A percentile compares a stretch with the other conserved stretches of the same genome.
Evolutionary conservation across 1,139 yeast species (phyloP).

Genomic region (Taphrina deformans): DNA sequence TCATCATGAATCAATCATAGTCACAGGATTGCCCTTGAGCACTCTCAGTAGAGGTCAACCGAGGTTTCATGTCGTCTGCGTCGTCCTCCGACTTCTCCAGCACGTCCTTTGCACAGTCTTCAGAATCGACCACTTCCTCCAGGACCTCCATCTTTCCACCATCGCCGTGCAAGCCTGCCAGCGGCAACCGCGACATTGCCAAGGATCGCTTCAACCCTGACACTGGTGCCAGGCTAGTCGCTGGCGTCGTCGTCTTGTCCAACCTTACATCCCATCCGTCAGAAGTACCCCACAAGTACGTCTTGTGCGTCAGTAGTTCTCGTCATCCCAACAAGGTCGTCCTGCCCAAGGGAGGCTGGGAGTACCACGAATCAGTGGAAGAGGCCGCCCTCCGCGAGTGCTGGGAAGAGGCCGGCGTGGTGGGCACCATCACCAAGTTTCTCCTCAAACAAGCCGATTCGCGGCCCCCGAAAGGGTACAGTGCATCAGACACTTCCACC

Average conservation of each 20-base stretch:
- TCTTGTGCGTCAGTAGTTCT: conserved; percentile 74
- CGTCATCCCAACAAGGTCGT: conserved; percentile 63
- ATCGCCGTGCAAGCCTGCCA: conserved; percentile 16
- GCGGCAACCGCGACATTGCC: conserved; percentile 18
- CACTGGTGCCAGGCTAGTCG: conserved; percentile 76
- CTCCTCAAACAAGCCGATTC: conserved; percentile 13
- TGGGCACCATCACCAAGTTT: conserved; percentile 8
- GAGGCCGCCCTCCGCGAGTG: conserved; percentile 78
- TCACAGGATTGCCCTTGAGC: background rate
- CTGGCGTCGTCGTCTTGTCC: conserved; percentile 82
- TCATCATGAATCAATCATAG: conserved; percentile 9
- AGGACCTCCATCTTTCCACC: conserved; percentile 13
- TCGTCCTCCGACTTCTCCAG: background rate
- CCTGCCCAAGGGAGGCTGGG: conserved; percentile 95
- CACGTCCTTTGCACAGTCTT: background rate
- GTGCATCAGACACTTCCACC: background rate
- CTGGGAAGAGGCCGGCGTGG: conserved; percentile 97
- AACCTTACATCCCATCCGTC: conserved; percentile 51
- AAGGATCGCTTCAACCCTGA: conserved; percentile 33
- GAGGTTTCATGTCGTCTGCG: conserved; percentile 6
- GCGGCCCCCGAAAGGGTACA: conserved; percentile 24
- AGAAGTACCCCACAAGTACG: conserved; percentile 42
- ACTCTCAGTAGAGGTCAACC: background rate
- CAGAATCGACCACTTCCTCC: conserved; percentile 6
- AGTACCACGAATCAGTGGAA: conserved; percentile 68